phyloP scores from a whole-genome alignment of 345 rosid species.

The Orychophragmus violaceus region DNA sequence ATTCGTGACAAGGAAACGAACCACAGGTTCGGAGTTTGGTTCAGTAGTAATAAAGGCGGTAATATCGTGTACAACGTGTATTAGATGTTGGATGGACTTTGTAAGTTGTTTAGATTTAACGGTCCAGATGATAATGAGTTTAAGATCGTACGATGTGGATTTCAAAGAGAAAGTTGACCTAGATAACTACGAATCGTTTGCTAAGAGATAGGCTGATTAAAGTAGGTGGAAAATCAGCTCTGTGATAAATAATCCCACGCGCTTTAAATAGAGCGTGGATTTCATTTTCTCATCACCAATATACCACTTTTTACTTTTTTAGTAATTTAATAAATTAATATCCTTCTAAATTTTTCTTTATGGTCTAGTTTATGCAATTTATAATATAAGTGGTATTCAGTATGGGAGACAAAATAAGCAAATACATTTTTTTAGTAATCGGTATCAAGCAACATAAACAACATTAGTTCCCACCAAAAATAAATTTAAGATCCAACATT shows the following conservation, averaged over 20 bases:
- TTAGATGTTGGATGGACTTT: neutral
- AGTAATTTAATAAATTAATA: neutral
- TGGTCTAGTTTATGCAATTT: neutral
- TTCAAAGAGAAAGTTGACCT: conserved; percentile 9
- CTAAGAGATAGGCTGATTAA: conserved; percentile 20
- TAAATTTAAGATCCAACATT: conserved; percentile 2
- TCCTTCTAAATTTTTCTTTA: neutral
- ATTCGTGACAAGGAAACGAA: conserved; percentile 2
- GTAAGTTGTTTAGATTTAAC: neutral
- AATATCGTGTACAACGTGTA: conserved; percentile 3
- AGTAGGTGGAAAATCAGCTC: conserved; percentile 13
- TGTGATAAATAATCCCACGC: conserved; percentile 35
- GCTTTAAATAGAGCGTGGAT: conserved; percentile 34
- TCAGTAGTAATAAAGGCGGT: conserved; percentile 1
- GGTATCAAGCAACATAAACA: neutral
- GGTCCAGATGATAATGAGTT: conserved; percentile 17
- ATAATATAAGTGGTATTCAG: neutral
- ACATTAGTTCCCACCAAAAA: neutral
- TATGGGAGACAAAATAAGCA: neutral
- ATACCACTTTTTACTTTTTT: neutral
- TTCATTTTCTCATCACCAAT: neutral
- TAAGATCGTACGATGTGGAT: conserved; percentile 7
- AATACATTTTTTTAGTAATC: neutral
- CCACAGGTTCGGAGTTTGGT: conserved; percentile 31
- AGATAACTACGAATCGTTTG: neutral